phyloP scores from a whole-genome alignment of 2,329 filamentous ascomycete genomes.

The Claviceps sorghi region DNA sequence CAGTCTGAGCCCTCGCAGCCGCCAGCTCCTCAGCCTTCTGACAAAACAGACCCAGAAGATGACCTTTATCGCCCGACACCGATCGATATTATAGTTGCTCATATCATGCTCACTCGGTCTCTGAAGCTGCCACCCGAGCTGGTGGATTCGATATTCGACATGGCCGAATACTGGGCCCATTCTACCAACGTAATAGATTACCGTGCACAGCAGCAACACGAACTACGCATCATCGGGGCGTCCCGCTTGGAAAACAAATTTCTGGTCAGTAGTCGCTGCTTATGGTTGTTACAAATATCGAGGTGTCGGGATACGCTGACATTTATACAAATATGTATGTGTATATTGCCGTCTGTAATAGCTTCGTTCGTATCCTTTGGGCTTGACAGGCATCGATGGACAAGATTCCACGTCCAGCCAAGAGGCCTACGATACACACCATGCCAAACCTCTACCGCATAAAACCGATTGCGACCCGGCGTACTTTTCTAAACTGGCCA shows the following conservation, averaged over 20 bases:
- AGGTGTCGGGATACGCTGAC: neutral
- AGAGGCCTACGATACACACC: constrained; percentile 16
- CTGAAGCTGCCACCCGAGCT: constrained; percentile 38
- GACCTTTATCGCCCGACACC: constrained; percentile 21
- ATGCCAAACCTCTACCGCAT: constrained; percentile 15
- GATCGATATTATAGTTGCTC: constrained; percentile 35
- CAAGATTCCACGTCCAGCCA: constrained; percentile 14
- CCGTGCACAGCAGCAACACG: constrained; percentile 9
- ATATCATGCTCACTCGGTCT: constrained; percentile 29
- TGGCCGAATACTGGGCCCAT: constrained; percentile 49
- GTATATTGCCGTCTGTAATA: constrained; percentile 8
- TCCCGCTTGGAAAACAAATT: constrained; percentile 18
- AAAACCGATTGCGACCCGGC: constrained; percentile 13
- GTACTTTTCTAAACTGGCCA: constrained; percentile 20
- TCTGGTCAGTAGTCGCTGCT: constrained; percentile 14
- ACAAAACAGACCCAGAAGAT: constrained; percentile 4
- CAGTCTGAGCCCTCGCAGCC: neutral
- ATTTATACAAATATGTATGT: neutral
- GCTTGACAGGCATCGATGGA: constrained; percentile 17
- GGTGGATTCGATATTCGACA: constrained; percentile 40
- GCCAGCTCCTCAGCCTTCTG: constrained; percentile 1
- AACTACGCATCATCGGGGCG: constrained; percentile 12
- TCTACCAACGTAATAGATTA: constrained; percentile 22
- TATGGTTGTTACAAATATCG: neutral
- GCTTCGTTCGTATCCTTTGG: constrained; percentile 25